A percentile compares a stretch with the other conserved stretches of the same genome.
Conservation (phyloP, 352 stramenopile genomes). For the Globisporangium uncinulatum region DNA sequence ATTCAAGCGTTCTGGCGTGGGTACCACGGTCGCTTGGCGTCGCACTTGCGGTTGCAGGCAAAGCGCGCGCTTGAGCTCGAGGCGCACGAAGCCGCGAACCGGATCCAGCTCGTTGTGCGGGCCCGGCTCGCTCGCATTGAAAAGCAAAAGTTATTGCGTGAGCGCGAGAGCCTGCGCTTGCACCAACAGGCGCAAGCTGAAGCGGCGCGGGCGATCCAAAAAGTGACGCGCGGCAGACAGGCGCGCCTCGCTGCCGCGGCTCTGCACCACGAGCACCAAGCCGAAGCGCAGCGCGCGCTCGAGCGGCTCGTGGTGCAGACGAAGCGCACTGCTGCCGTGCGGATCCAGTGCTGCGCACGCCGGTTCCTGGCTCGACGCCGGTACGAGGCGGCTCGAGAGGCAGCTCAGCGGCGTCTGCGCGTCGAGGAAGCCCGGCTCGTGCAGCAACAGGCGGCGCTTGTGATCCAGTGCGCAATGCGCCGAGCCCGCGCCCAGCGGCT, state of each 20-base stretch:
- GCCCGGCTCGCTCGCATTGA: constrained; percentile 45
- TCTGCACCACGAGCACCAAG: constrained; percentile 30
- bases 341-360: constrained; percentile 64
- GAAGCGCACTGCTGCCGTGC: constrained; percentile 49
- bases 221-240: constrained; percentile 47
- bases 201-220: constrained; percentile 59
- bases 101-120: constrained; percentile 54
- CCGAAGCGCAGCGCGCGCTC: constrained; percentile 45
- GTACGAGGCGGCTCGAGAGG: constrained; percentile 26
- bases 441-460: constrained; percentile 45
- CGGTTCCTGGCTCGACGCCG: constrained; percentile 40
- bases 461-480: constrained; percentile 65
- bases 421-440: constrained; percentile 21
- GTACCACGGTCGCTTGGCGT: constrained; percentile 54
- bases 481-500: constrained; percentile 29
- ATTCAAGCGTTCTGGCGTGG: constrained; percentile 79
- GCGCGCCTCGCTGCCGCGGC: constrained; percentile 31
- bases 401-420: constrained; percentile 21
- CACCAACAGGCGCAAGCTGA: constrained; percentile 27
- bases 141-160: constrained; percentile 17
- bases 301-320: constrained; percentile 53
- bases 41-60: constrained; percentile 50
- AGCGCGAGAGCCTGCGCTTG: constrained; percentile 17
- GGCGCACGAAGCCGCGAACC: constrained; percentile 41
- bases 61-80: constrained; percentile 44